phyloP scores from a whole-genome alignment of 2,329 filamentous ascomycete species.

The Colletotrichum sp. region DNA sequence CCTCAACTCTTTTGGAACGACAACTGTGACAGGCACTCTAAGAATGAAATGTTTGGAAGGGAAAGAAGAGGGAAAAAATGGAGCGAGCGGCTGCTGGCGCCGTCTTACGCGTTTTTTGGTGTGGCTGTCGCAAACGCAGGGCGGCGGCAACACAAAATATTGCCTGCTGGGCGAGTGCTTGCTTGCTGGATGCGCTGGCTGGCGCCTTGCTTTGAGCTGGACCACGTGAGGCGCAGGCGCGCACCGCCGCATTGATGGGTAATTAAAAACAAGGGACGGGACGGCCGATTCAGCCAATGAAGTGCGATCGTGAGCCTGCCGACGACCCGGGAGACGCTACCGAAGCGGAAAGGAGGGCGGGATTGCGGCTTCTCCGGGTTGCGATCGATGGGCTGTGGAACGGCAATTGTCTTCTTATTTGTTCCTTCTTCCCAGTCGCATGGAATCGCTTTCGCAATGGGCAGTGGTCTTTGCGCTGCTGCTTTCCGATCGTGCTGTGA shows the following conservation, averaged over 20 bases:
- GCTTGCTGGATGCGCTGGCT: not conserved
- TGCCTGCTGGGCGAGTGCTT: not conserved
- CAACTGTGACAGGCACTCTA: not conserved
- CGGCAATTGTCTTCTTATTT: not conserved
- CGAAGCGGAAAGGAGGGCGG: not conserved
- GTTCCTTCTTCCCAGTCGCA: rapidly evolving
- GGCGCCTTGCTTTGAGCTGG: not conserved
- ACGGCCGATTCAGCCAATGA: not conserved
- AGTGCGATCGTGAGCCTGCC: not conserved
- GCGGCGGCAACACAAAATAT: not conserved
- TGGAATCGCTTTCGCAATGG: not conserved
- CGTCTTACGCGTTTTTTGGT: not conserved
- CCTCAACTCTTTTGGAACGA: not conserved
- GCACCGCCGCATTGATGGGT: constrained; percentile 1
- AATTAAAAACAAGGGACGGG: not conserved
- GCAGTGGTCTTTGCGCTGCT: not conserved
- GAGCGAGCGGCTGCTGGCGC: not conserved
- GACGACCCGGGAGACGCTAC: not conserved
- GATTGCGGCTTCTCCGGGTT: not conserved
- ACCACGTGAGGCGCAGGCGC: not conserved
- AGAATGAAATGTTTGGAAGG: not conserved
- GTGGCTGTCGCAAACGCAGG: not conserved
- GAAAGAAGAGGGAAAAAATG: not conserved
- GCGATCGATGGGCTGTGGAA: not conserved
- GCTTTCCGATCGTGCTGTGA: not conserved